Percentiles rank a stretch among this genome's conserved stretches.
phyloP scores from a whole-genome alignment of 1,139 yeast genomes.

The Saccharomyces hybrid region DNA sequence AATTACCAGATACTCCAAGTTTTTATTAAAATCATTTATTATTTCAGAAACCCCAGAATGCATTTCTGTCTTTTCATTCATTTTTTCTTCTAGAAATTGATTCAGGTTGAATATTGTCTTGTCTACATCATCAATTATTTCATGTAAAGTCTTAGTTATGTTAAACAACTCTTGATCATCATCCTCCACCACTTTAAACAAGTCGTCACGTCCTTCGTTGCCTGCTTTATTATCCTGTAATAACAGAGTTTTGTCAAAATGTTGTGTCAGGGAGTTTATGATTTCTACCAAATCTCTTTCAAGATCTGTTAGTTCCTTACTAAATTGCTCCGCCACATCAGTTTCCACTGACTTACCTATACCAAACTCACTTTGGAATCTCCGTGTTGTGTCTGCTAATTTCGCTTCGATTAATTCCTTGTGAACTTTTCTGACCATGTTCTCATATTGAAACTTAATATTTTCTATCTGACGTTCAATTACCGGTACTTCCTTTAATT shows the following conservation, averaged over 20 bases:
- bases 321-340: constrained; percentile 13
- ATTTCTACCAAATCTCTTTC: constrained; percentile 67
- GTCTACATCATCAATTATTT: constrained; percentile 27
- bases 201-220: constrained; percentile 27
- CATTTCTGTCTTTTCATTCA: constrained; percentile 15
- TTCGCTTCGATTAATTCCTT: constrained; percentile 15
- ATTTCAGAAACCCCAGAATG: constrained; percentile 24
- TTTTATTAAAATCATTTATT: constrained; percentile 20
- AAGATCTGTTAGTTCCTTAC: constrained; percentile 38
- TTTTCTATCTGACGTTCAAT: constrained; percentile 27
- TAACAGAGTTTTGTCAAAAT: constrained; percentile 63
- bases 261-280: constrained; percentile 66
- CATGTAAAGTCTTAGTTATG: constrained; percentile 32
- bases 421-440: constrained; percentile 23
- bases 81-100: constrained; percentile 12
- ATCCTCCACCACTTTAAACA: constrained; percentile 35
- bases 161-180: constrained; percentile 36
- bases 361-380: constrained; percentile 14
- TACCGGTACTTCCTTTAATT: constrained; percentile 28
- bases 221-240: constrained; percentile 21
- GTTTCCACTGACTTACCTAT: constrained; percentile 11
- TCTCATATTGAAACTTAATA: constrained; percentile 21
- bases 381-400: constrained; percentile 16
- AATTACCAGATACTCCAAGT: constrained; percentile 21
- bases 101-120: constrained; percentile 28